These are phyloP conservation scores for Singerocomus rubriflavus DNA, from an alignment of 1,284 basidiomycete genomes.

Conservation along the genomic window DNA sequence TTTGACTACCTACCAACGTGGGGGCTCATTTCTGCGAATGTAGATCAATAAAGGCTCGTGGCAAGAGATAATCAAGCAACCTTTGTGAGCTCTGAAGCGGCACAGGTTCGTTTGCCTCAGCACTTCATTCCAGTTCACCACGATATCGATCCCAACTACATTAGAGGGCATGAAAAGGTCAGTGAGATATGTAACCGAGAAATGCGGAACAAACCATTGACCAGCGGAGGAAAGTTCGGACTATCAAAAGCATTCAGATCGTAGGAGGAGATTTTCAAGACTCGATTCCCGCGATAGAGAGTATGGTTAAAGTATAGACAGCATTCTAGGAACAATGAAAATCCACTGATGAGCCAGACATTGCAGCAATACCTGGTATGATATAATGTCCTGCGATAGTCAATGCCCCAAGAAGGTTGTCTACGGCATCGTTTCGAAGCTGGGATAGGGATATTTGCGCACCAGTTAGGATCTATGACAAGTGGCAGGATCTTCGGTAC, in stretches of 20 bases:
- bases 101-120: conserved; percentile 74
- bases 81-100: conserved; percentile 79
- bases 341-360: not conserved
- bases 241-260: conserved; percentile 86
- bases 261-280: conserved; percentile 82
- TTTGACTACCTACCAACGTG: conserved; percentile 59
- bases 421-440: conserved; percentile 85
- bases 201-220: conserved; percentile 53
- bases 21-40: conserved; percentile 61
- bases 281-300: conserved; percentile 83
- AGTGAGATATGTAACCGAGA: not conserved
- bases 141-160: conserved; percentile 84
- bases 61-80: conserved; percentile 34
- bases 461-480: conserved; percentile 76
- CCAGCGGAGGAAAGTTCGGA: conserved; percentile 83
- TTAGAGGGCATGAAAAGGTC: not conserved
- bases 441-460: conserved; percentile 91
- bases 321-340: conserved; percentile 51
- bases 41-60: conserved; percentile 9
- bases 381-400: conserved; percentile 87
- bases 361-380: conserved; percentile 66
- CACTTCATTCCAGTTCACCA: conserved; percentile 83
- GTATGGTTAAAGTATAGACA: conserved; percentile 88
- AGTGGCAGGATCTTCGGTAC: not conserved
- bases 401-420: conserved; percentile 85